Percentiles rank a stretch among this genome's conserved stretches.
phyloP scores from a whole-genome alignment of 371 early-diverging fungal genomes.

The Mortierella sp. region DNA sequence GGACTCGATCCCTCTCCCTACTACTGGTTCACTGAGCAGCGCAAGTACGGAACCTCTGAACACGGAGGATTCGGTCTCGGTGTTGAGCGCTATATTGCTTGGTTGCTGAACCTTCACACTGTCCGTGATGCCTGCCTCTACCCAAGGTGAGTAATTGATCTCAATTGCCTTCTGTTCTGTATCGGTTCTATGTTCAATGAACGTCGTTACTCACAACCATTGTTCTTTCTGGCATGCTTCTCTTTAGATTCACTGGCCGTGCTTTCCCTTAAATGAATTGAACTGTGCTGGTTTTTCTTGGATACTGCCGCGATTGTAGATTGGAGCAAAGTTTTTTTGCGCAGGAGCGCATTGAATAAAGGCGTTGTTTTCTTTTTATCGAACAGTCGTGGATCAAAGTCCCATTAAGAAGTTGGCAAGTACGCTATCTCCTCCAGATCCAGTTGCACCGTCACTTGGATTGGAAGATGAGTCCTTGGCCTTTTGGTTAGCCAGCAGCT shows the following conservation, averaged over 20 bases:
- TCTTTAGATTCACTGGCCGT: slow-evolving; percentile 55
- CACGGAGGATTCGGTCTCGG: slow-evolving; percentile 99
- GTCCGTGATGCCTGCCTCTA: slow-evolving; percentile 97
- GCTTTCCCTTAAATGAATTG: slow-evolving; percentile 45
- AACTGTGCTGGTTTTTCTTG: background rate
- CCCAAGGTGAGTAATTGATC: slow-evolving; percentile 76
- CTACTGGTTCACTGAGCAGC: slow-evolving; percentile 99
- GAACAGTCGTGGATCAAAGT: slow-evolving; percentile 19
- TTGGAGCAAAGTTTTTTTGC: slow-evolving; percentile 10
- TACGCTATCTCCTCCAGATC: slow-evolving; percentile 30
- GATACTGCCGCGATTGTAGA: too few relatives aligned
- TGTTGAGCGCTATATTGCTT: slow-evolving; percentile 98
- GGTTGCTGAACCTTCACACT: slow-evolving; percentile 93
- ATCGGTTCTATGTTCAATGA: background rate
- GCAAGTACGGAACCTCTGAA: slow-evolving; percentile 97
- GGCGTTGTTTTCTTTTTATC: background rate
- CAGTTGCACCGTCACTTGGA: slow-evolving; percentile 5
- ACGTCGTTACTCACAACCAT: too few relatives aligned
- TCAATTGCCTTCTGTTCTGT: background rate
- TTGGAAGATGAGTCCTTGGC: slow-evolving; percentile 19
- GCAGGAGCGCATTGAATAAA: background rate
- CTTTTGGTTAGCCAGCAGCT: slow-evolving; percentile 35
- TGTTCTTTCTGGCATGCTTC: too few relatives aligned
- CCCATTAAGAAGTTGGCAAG: slow-evolving; percentile 50
- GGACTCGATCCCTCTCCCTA: slow-evolving; percentile 97